Percentiles rank a stretch among this genome's conserved stretches.
Evolutionary conservation across 2,329 filamentous ascomycete species (phyloP).

Genomic region (Pseudogymnoascus sp.): DNA sequence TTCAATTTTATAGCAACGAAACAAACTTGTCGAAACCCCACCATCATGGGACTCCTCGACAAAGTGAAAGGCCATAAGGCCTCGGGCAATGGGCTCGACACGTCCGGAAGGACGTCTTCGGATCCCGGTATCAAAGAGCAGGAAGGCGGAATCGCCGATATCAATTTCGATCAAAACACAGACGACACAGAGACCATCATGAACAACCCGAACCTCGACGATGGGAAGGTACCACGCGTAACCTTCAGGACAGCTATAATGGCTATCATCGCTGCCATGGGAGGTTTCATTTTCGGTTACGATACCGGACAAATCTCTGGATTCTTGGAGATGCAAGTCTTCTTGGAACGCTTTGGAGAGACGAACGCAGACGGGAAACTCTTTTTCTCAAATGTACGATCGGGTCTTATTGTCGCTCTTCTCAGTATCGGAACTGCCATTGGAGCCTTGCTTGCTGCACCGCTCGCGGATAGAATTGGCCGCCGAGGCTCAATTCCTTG

Average conservation of each 20-base stretch:
- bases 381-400: conserved; percentile 51
- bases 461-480: conserved; percentile 56
- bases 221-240: not conserved
- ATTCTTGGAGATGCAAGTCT: conserved; percentile 56
- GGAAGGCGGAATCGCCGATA: not conserved
- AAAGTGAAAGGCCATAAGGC: not conserved
- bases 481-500: conserved; percentile 48
- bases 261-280: conserved; percentile 22
- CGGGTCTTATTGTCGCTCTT: conserved; percentile 50
- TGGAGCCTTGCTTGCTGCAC: conserved; percentile 47
- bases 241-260: conserved; percentile 1
- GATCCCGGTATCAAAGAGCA: not conserved
- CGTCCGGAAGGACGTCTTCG: not conserved
- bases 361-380: conserved; percentile 23
- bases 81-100: conserved; percentile 3
- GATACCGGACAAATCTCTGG: conserved; percentile 40
- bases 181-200: not conserved
- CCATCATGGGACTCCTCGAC: conserved; percentile 6
- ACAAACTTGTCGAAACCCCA: not conserved
- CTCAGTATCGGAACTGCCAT: conserved; percentile 42
- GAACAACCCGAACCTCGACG: conserved; percentile 8
- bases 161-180: not conserved
- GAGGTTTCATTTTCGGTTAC: conserved; percentile 29
- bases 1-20: not conserved
- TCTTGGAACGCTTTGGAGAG: conserved; percentile 46